phyloP scores from a whole-genome alignment of 768 basidiomycete genomes.

The Lactarius psammicola region DNA sequence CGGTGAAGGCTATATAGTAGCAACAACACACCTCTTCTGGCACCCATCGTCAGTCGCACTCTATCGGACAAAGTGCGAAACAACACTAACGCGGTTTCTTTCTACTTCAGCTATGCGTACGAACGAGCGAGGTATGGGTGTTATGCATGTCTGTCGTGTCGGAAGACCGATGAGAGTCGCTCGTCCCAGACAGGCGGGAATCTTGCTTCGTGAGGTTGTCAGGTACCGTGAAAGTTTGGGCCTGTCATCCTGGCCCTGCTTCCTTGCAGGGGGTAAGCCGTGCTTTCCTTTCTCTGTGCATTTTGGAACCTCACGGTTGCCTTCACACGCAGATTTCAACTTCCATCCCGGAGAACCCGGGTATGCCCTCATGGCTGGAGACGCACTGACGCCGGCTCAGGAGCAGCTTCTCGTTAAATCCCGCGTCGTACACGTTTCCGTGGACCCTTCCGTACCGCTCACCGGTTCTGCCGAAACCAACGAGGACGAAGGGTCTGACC shows the following conservation, averaged over 20 bases:
- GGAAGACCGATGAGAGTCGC: background rate
- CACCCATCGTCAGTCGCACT: conserved; percentile 66
- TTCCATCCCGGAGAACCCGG: conserved; percentile 77
- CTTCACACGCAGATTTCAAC: conserved; percentile 71
- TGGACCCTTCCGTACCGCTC: conserved; percentile 56
- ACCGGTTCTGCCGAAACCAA: conserved; percentile 33
- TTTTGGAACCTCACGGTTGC: background rate
- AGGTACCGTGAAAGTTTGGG: conserved; percentile 51
- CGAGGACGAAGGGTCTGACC: conserved; percentile 54
- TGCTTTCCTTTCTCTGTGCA: background rate
- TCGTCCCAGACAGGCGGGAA: conserved; percentile 63
- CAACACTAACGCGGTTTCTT: conserved; percentile 3
- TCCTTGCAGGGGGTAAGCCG: conserved; percentile 76
- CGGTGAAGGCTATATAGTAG: conserved; percentile 63
- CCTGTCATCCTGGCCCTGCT: conserved; percentile 64
- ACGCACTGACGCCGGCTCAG: conserved; percentile 56
- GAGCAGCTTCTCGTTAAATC: conserved; percentile 53
- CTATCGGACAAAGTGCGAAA: background rate
- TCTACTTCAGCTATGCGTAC: conserved; percentile 60
- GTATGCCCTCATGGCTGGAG: conserved; percentile 73
- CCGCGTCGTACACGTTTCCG: conserved; percentile 66
- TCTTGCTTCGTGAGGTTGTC: conserved; percentile 64
- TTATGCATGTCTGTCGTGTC: background rate
- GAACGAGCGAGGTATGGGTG: conserved; percentile 69
- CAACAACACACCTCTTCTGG: conserved; percentile 95